Base-by-base conservation (phyloP, 345 rosid species). In the Iberis pinnata region DNA sequence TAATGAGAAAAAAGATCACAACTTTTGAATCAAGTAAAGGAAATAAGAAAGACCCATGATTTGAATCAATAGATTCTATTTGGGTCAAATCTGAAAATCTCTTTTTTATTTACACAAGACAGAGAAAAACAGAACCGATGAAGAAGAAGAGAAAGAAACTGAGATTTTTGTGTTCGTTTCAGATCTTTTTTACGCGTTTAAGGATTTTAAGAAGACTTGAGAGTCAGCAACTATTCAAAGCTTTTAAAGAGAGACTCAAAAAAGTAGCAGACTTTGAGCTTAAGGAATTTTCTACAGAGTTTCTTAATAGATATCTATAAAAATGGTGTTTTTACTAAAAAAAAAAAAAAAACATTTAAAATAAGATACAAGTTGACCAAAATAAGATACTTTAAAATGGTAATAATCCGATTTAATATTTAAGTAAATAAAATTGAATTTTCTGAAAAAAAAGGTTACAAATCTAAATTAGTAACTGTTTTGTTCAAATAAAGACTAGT, bases 151-250 rank as follows among this genome's bases (percentile, higher is more conserved):
- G 33, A 29, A 52, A 45, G 44, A 53, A 54, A 53, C 51, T 24
- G 65, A 60, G 44, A 53, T 49, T 41, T 49, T 26, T 13, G n/a
- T n/a, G n/a, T 9, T 15, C 27, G 35, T 46, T n/a, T n/a, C n/a
- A 40, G 63, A 56, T 56, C 49, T 40, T 64, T 56, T 24, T 43
- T 38, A 46, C 40, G 32, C 40, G 32, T 49, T 22, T 61, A 42
- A 13, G 42, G 43, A 55, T 29, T 19, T 31, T 40, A 17, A 53
- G 71, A 60, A 29, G 33, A 32, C 67, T 67, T 53, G 45, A n/a
- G 37, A 66, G 71, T 67, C 71, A 47, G 61, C 71, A 67, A 46
- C 57, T 47, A 54, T 60, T 67, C 67, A 60, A 60, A 53, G 71
- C 44, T 47, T 25, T n/a, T 17, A 38, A 38, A n/a, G n/a, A n/a